Base-by-base conservation (phyloP, 257 asterid species). In the Coffea eugenioides region DNA sequence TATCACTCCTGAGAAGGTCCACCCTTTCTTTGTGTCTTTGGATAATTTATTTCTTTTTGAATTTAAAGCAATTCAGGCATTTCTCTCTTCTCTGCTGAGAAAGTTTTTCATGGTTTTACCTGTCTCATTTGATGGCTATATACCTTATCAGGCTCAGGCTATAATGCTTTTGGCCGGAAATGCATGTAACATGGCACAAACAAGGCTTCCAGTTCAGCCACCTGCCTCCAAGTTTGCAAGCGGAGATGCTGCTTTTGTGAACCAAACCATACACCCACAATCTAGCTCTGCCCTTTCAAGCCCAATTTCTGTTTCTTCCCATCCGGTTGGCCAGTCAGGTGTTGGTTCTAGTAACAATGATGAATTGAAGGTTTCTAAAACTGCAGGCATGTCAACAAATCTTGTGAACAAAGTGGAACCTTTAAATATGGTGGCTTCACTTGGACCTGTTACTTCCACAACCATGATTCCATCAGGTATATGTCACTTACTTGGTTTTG, bases 1-100 rank as follows among this genome's bases (percentile, higher is more conserved):
- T 87, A 87, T 91, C 88, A 86, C 93, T 41, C 96, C 94, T 3
- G 97, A 94, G 89, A 88, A 89, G 97, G 98, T 92, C 36, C 84
- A 27, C 74, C 67, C 56, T 75, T 73, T 62, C 75, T 21, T 49
- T 43, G 31, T 46, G 23, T 18, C 51, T 46, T 6, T 48, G 1
- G 8, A n/a, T 39, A 25, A 21, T 43, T 7, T 68, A 18, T 9
- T 18, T 5, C 43, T 27, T 31, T 74, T 18, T 65, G 41, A 36
- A 25, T 64, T 36, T 52, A 21, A 12, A 8, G 39, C 12, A n/a
- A 39, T 41, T 51, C 18, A 16, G 66, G 16, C 73, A 27, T n/a
- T 48, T 8, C 11, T 62, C 23, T 49, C 13, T 31, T 31, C 70
- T 72, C 41, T 25, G 31, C 67, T 73, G 27, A 25, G 20, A 70